A percentile compares a stretch with the other conserved stretches of the same genome.
phyloP scores from a whole-genome alignment of 2,329 filamentous ascomycete genomes.

The Penicillium sclerotiorum region DNA sequence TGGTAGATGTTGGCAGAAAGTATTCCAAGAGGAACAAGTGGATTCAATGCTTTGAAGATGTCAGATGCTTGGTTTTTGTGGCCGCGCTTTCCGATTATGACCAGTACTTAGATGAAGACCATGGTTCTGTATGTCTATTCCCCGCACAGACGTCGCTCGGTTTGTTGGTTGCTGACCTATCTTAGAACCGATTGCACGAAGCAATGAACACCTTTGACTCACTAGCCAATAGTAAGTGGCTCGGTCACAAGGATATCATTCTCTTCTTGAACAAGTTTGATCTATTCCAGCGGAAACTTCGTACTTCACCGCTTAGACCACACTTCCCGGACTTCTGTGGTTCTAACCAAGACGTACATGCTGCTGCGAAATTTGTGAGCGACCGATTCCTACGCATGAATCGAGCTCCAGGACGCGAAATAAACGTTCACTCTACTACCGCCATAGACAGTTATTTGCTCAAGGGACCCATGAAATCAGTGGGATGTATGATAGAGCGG shows the following conservation, averaged over 20 bases:
- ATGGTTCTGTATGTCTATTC: conserved; percentile 85
- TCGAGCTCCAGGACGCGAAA: neutral
- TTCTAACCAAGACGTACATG: neutral
- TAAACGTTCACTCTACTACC: neutral
- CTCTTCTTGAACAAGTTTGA: conserved; percentile 87
- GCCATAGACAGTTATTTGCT: neutral
- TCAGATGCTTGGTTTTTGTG: conserved; percentile 87
- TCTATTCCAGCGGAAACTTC: conserved; percentile 75
- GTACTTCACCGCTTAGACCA: conserved; percentile 62
- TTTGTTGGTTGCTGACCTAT: neutral
- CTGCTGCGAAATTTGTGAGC: neutral
- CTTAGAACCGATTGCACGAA: conserved; percentile 85
- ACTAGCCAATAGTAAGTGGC: conserved; percentile 82
- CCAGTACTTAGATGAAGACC: conserved; percentile 92
- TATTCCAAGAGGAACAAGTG: conserved; percentile 94
- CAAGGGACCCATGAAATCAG: neutral
- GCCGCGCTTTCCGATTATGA: conserved; percentile 96
- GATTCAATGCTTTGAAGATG: conserved; percentile 95
- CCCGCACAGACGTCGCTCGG: neutral
- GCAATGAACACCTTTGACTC: conserved; percentile 84
- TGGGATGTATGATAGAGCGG: neutral
- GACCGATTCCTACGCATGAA: neutral
- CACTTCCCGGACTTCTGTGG: neutral
- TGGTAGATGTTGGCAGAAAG: conserved; percentile 93
- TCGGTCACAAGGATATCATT: conserved; percentile 76